Conservation (phyloP, 2,329 filamentous ascomycete genomes). For the Thermochaetoides dissita region DNA sequence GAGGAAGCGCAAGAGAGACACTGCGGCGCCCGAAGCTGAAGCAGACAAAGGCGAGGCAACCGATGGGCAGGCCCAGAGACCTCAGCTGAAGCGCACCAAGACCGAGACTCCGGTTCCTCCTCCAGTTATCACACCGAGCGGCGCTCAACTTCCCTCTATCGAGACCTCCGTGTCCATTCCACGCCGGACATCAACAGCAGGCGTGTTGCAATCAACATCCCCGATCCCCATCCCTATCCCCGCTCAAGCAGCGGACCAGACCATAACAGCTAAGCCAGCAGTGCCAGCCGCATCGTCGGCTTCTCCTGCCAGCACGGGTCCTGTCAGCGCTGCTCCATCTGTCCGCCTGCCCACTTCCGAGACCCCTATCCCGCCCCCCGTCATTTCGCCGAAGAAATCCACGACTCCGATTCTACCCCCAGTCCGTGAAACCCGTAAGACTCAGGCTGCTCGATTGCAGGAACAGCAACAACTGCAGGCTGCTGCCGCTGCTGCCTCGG, state of each 20-base stretch:
- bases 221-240: conserved; percentile 21
- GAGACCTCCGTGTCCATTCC: conserved; percentile 13
- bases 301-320: conserved; percentile 15
- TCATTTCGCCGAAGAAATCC: conserved; percentile 20
- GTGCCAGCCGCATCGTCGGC: conserved; percentile 13
- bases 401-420: conserved; percentile 23
- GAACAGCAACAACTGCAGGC: conserved; percentile 12
- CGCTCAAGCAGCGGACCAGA: conserved; percentile 15
- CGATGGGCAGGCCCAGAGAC: conserved; percentile 12
- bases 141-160: conserved; percentile 11
- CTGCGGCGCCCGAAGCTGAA: conserved; percentile 16
- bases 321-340: conserved; percentile 13
- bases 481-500: neutral
- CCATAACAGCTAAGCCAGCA: conserved; percentile 16
- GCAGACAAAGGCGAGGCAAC: conserved; percentile 16
- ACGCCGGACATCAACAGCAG: conserved; percentile 7
- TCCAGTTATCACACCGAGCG: conserved; percentile 16
- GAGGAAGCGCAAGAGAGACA: conserved; percentile 24
- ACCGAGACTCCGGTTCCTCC: conserved; percentile 26
- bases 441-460: conserved; percentile 16
- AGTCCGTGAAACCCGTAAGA: conserved; percentile 20
- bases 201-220: conserved; percentile 19
- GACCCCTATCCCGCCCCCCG: conserved; percentile 19
- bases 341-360: conserved; percentile 19
- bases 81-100: conserved; percentile 22